Conservation (phyloP, 2,329 filamentous ascomycete species). For the Ascochyta fabae region DNA sequence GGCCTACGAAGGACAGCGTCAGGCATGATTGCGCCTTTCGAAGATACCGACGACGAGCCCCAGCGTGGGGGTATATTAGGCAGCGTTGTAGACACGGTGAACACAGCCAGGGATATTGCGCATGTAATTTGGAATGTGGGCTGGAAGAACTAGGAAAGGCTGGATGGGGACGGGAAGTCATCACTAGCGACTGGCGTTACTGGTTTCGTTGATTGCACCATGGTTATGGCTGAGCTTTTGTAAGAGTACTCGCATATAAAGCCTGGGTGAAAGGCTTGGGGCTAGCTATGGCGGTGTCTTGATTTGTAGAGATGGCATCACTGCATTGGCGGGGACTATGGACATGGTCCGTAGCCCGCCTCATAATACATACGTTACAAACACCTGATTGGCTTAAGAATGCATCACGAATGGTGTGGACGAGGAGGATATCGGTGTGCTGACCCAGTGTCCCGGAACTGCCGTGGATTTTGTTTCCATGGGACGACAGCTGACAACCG, state of each 20-base stretch:
- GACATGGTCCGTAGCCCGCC: constrained; percentile 19
- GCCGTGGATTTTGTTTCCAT: not conserved
- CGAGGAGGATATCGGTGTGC: not conserved
- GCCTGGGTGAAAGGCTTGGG: constrained; percentile 21
- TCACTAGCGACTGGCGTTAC: constrained; percentile 35
- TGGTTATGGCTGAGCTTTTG: constrained; percentile 24
- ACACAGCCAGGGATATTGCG: constrained; percentile 68
- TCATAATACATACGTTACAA: constrained; percentile 29
- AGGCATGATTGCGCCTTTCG: constrained; percentile 90
- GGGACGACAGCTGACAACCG: constrained; percentile 8
- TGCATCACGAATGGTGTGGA: not conserved
- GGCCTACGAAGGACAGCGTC: constrained; percentile 80
- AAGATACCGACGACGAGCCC: constrained; percentile 71
- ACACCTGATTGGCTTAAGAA: not conserved
- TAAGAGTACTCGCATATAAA: constrained; percentile 21
- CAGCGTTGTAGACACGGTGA: constrained; percentile 78
- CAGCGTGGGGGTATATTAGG: constrained; percentile 70
- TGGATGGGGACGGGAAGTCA: constrained; percentile 13
- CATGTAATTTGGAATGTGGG: constrained; percentile 73
- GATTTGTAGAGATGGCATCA: constrained; percentile 20
- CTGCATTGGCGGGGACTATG: constrained; percentile 26
- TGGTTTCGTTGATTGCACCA: constrained; percentile 25
- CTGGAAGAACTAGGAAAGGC: constrained; percentile 56
- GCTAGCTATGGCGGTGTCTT: constrained; percentile 21
- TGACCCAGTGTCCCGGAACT: not conserved